Conservation (phyloP, 306 rosid genomes). For the Glycine tomentella region DNA sequence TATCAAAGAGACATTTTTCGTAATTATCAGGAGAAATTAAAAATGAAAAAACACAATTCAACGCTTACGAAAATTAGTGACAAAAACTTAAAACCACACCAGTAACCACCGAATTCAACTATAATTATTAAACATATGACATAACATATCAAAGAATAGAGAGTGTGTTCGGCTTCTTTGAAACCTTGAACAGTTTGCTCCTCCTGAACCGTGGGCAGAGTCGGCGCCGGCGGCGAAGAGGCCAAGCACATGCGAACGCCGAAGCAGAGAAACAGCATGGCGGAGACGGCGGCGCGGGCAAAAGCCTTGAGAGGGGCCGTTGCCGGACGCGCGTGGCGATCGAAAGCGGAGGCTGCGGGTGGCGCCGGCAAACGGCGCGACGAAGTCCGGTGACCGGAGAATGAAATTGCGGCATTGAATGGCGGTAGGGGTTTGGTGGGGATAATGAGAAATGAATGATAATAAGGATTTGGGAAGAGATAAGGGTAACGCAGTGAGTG, state of each 20-base stretch:
- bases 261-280: constrained; percentile 60
- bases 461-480: constrained; percentile 5
- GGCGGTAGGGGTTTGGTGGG: constrained; percentile 20
- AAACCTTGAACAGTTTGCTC: constrained; percentile 65
- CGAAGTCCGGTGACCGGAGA: constrained; percentile 21
- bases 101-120: not conserved
- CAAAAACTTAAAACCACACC: not conserved
- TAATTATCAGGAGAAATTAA: not conserved
- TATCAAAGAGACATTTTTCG: not conserved
- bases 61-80: not conserved
- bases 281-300: constrained; percentile 59
- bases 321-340: not conserved
- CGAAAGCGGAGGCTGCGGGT: not conserved
- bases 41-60: not conserved
- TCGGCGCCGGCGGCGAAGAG: constrained; percentile 44
- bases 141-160: not conserved
- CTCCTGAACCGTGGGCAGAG: constrained; percentile 48
- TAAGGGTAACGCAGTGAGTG: not conserved
- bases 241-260: constrained; percentile 62
- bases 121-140: not conserved
- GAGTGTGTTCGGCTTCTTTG: not conserved
- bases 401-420: not conserved
- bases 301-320: constrained; percentile 26
- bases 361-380: not conserved
- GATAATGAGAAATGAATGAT: constrained; percentile 16